Conservation (phyloP, 2,329 filamentous ascomycete genomes). For the Clonostachys sp. region DNA sequence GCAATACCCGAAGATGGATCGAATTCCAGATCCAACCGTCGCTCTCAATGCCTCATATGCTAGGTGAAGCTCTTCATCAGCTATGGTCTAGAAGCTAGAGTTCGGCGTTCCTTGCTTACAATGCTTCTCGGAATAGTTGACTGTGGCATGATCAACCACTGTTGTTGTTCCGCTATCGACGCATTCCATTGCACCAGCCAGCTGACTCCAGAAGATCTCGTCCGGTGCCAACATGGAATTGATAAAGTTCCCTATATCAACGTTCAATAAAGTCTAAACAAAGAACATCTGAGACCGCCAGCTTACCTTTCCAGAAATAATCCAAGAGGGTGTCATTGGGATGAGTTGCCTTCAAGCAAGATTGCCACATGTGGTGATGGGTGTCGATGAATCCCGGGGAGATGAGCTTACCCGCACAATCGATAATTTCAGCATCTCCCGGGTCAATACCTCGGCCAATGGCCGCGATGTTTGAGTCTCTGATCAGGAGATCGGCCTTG, state of each 20-base stretch:
- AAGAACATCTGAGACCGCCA: too few species aligned
- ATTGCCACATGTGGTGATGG: slow-evolving; percentile 39
- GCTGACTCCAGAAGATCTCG: slow-evolving; percentile 41
- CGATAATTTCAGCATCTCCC: slow-evolving; percentile 18
- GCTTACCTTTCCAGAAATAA: slow-evolving; percentile 8
- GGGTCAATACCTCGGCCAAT: too few species aligned
- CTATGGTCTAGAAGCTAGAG: not conserved
- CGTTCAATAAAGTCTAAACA: too few species aligned
- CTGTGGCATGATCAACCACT: slow-evolving; percentile 6
- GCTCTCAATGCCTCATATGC: slow-evolving; percentile 9
- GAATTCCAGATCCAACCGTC: slow-evolving; percentile 30
- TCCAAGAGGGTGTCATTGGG: slow-evolving; percentile 13
- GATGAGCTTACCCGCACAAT: slow-evolving; percentile 31
- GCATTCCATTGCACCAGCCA: slow-evolving; percentile 30
- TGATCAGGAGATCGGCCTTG: too few species aligned
- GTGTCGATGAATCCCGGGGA: slow-evolving; percentile 36
- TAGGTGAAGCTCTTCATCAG: slow-evolving; percentile 7
- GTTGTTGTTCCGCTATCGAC: slow-evolving; percentile 36
- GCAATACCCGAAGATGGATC: slow-evolving; percentile 36
- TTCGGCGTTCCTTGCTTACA: not conserved
- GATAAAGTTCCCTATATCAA: not conserved
- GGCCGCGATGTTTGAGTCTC: too few species aligned
- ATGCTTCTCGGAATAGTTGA: slow-evolving; percentile 5
- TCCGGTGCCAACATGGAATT: slow-evolving; percentile 7
- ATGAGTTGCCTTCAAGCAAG: slow-evolving; percentile 17